These are phyloP conservation scores for Cyberlindnera petersonii DNA, from an alignment of 805 yeast species.

Conservation along the genomic window DNA sequence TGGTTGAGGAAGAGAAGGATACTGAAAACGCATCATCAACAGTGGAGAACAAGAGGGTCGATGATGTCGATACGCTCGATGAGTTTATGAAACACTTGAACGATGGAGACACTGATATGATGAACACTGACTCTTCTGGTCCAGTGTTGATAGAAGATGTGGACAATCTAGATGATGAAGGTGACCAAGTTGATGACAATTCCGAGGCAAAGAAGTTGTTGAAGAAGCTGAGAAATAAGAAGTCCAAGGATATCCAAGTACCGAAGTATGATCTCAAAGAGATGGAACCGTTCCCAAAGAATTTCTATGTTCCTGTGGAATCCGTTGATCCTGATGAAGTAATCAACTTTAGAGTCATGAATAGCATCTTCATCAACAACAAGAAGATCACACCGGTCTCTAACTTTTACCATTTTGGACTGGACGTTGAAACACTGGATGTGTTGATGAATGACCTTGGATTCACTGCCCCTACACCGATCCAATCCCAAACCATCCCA, in stretches of 20 bases:
- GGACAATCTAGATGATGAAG: conserved; percentile 28
- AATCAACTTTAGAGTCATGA: conserved; percentile 60
- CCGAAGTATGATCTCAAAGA: conserved; percentile 31
- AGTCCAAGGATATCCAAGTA: conserved; percentile 44
- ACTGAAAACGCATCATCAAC: neutral
- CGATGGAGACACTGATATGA: conserved; percentile 24
- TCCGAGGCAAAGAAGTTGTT: conserved; percentile 31
- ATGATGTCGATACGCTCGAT: conserved; percentile 43
- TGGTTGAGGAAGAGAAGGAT: neutral
- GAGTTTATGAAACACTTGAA: conserved; percentile 35
- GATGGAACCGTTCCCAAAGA: conserved; percentile 53
- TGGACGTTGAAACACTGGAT: conserved; percentile 55
- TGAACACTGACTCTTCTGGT: neutral
- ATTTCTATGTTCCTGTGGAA: conserved; percentile 52
- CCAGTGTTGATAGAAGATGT: neutral
- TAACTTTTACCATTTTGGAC: conserved; percentile 79
- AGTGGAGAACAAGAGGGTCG: conserved; percentile 2
- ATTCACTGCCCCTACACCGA: conserved; percentile 71
- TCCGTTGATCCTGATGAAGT: conserved; percentile 52
- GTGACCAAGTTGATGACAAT: conserved; percentile 30
- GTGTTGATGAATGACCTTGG: conserved; percentile 47
- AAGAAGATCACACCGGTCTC: conserved; percentile 50
- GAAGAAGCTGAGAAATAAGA: conserved; percentile 44
- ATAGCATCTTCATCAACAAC: conserved; percentile 33
- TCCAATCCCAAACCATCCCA: conserved; percentile 89